phyloP scores from a whole-genome alignment of 495 filamentous ascomycete genomes.

The Acidomyces sp. region DNA sequence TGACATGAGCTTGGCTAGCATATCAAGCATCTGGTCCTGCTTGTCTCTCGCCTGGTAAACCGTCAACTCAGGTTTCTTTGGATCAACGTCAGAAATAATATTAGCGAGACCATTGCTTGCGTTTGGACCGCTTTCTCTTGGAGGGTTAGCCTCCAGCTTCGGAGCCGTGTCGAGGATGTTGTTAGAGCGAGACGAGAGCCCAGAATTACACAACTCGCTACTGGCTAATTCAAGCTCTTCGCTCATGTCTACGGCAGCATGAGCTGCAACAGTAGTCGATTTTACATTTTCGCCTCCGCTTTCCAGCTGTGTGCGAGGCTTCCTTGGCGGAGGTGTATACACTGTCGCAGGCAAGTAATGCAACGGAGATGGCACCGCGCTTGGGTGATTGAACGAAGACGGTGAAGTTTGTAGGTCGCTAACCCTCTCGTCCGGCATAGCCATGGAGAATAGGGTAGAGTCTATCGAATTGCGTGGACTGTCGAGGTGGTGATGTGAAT shows the following conservation, averaged over 20 bases:
- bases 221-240: too few species aligned
- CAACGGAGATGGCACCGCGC: slow-evolving; percentile 16
- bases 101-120: background rate
- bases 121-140: background rate
- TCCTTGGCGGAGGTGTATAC: slow-evolving; percentile 9
- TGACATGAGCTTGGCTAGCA: slow-evolving; percentile 4
- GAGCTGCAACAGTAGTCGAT: background rate
- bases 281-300: background rate
- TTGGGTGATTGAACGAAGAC: slow-evolving; percentile 6
- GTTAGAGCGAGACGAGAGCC: background rate
- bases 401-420: slow-evolving; percentile 1
- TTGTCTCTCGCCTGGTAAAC: background rate
- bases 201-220: background rate
- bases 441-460: background rate
- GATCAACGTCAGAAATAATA: slow-evolving; percentile 5
- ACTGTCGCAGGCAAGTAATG: slow-evolving; percentile 13
- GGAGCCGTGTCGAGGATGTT: slow-evolving; percentile 4
- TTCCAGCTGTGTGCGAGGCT: background rate
- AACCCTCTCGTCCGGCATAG: slow-evolving; percentile 1
- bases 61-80: slow-evolving; percentile 1
- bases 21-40: slow-evolving; percentile 9
- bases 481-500: slow-evolving; percentile 12
- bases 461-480: slow-evolving; percentile 4
- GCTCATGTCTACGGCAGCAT: background rate
- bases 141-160: background rate